Conservation (phyloP, 441 rosid species). For the Gossypium lobatum region DNA sequence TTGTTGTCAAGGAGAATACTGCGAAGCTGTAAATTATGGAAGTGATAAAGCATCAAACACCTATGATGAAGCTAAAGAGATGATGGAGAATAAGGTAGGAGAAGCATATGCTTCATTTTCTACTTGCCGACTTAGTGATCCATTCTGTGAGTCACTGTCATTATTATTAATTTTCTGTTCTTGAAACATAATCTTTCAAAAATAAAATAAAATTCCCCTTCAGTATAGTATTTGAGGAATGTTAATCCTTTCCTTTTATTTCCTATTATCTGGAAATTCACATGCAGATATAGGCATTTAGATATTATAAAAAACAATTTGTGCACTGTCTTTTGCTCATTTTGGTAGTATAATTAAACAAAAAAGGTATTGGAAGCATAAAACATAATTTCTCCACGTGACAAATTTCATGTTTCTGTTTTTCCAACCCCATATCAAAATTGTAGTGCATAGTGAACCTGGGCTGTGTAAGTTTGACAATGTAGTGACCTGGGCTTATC, state of each 20-base stretch:
- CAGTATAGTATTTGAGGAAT: too few species aligned
- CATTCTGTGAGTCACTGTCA: neutral
- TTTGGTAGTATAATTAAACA: neutral
- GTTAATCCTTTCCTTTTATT: too few species aligned
- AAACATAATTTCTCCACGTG: neutral
- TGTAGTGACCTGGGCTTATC: neutral
- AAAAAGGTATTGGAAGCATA: neutral
- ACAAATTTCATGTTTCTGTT: neutral
- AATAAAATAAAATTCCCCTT: too few species aligned
- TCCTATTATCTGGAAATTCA: neutral
- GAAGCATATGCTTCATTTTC: neutral
- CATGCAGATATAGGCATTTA: neutral
- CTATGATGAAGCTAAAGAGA: conserved; percentile 14
- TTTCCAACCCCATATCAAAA: neutral
- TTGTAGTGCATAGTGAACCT: neutral
- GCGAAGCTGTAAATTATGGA: neutral
- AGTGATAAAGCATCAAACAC: conserved; percentile 9
- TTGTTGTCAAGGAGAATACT: neutral
- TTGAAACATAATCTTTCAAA: neutral
- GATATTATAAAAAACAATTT: neutral
- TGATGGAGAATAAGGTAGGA: conserved; percentile 6
- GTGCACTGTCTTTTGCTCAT: neutral
- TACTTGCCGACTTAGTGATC: neutral
- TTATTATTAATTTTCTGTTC: neutral
- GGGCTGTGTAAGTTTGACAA: neutral